These are phyloP conservation scores for Insectozyma bohioensis DNA, from an alignment of 1,139 yeast genomes.

Conservation along the genomic window DNA sequence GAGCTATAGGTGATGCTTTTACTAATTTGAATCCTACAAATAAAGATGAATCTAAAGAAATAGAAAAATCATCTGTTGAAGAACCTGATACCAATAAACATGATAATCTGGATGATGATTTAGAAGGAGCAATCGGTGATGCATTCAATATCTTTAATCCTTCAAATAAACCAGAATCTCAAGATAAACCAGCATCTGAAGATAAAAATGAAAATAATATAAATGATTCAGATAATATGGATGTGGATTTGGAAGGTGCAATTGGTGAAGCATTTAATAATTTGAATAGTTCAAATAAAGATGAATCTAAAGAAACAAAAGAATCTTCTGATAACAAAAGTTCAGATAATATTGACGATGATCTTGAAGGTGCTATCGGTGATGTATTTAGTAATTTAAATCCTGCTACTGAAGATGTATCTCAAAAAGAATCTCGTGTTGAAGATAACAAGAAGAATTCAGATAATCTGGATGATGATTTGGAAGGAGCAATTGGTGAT, in stretches of 20 bases:
- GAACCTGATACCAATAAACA: conserved; percentile 12
- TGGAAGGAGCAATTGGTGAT: conserved; percentile 31
- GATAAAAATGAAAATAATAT: conserved; percentile 10
- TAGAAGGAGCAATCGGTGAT: conserved; percentile 31
- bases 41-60: background rate
- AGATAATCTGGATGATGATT: conserved; percentile 19
- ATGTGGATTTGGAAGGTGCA: conserved; percentile 28
- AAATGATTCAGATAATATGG: conserved; percentile 12
- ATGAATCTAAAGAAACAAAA: no score
- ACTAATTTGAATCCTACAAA: conserved; percentile 6
- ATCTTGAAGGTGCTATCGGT: conserved; percentile 15
- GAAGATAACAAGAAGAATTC: no score
- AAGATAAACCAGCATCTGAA: background rate
- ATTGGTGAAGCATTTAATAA: conserved; percentile 34
- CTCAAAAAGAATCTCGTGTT: no score
- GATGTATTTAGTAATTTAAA: conserved; percentile 17
- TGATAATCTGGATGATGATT: conserved; percentile 20
- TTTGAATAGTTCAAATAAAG: no score
- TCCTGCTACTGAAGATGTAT: no score
- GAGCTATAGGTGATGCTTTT: conserved; percentile 27
- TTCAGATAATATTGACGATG: no score
- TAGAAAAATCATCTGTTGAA: conserved; percentile 2
- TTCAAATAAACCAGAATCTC: conserved; percentile 2
- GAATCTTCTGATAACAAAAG: no score
- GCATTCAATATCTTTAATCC: conserved; percentile 18